These are phyloP conservation scores for Grosmannia penicillata DNA, from an alignment of 2,329 filamentous ascomycete genomes.

Conservation along the genomic window DNA sequence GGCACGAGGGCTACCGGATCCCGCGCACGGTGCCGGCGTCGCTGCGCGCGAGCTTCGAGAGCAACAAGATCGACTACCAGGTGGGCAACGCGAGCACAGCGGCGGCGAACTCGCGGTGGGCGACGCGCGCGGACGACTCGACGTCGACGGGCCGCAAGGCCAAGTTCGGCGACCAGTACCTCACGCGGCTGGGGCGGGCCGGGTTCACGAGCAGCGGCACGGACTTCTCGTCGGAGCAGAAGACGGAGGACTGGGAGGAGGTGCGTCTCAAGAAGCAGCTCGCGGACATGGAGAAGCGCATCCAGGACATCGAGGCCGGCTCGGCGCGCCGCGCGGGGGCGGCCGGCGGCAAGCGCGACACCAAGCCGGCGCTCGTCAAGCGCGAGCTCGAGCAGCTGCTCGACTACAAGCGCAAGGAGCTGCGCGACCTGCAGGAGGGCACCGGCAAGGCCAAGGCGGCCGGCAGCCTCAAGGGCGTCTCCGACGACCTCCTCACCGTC, in stretches of 20 bases:
- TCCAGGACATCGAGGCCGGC: constrained; percentile 64
- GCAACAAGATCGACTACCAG: constrained; percentile 93
- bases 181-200: constrained; percentile 75
- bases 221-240: constrained; percentile 64
- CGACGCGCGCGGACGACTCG: constrained; percentile 59
- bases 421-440: constrained; percentile 61
- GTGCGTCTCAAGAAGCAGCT: constrained; percentile 89
- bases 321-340: constrained; percentile 35
- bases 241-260: constrained; percentile 95
- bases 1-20: constrained; percentile 89
- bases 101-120: constrained; percentile 55
- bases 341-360: constrained; percentile 48
- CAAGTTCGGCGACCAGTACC: constrained; percentile 94
- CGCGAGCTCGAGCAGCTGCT: constrained; percentile 84
- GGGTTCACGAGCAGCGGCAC: constrained; percentile 74
- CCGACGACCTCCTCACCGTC: constrained; percentile 80
- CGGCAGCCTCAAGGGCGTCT: constrained; percentile 58
- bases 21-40: constrained; percentile 82
- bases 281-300: constrained; percentile 74
- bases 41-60: constrained; percentile 83
- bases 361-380: constrained; percentile 83
- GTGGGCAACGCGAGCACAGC: constrained; percentile 56
- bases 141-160: constrained; percentile 82
- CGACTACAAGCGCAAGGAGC: constrained; percentile 79
- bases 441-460: constrained; percentile 54